Evolutionary conservation across 768 basidiomycete genomes (phyloP).

Genomic region (Leccinum boreale): DNA sequence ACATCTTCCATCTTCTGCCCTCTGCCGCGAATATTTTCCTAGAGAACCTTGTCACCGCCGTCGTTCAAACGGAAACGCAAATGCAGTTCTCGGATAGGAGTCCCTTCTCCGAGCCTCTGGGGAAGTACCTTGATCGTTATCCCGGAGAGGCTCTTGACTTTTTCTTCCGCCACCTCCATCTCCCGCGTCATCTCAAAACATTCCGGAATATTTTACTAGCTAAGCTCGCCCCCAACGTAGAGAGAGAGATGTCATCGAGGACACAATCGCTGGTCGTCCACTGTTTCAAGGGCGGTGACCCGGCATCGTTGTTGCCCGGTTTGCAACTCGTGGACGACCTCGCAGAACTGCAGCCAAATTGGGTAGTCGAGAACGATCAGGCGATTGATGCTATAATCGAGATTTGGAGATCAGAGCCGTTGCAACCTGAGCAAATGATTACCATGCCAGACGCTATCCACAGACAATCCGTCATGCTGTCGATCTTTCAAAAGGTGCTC

Average conservation of each 20-base stretch:
- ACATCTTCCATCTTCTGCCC: slow-evolving; percentile 95
- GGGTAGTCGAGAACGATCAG: slow-evolving; percentile 66
- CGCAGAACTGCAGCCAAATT: slow-evolving; percentile 57
- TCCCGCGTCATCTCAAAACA: slow-evolving; percentile 78
- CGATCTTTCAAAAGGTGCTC: slow-evolving; percentile 74
- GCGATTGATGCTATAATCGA: slow-evolving; percentile 69
- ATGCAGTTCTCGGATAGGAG: slow-evolving; percentile 88
- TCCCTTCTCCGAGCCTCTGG: slow-evolving; percentile 91
- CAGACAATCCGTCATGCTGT: slow-evolving; percentile 62
- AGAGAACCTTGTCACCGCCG: slow-evolving; percentile 77
- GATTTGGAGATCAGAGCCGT: slow-evolving; percentile 62
- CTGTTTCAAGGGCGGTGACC: slow-evolving; percentile 50
- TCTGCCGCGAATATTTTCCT: slow-evolving; percentile 91
- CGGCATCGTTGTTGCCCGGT: slow-evolving; percentile 58
- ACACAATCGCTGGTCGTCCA: slow-evolving; percentile 50
- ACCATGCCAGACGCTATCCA: slow-evolving; percentile 50
- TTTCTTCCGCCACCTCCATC: slow-evolving; percentile 75
- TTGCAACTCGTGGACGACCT: slow-evolving; percentile 79
- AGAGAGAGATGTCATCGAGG: slow-evolving; percentile 62
- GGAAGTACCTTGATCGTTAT: slow-evolving; percentile 89
- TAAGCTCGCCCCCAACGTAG: slow-evolving; percentile 70
- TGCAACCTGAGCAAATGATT: slow-evolving; percentile 42
- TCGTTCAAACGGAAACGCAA: slow-evolving; percentile 89
- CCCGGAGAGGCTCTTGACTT: slow-evolving; percentile 81
- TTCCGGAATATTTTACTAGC: slow-evolving; percentile 80